These are phyloP conservation scores for Vicia villosa DNA, from an alignment of 306 rosid genomes.

Conservation along the genomic window DNA sequence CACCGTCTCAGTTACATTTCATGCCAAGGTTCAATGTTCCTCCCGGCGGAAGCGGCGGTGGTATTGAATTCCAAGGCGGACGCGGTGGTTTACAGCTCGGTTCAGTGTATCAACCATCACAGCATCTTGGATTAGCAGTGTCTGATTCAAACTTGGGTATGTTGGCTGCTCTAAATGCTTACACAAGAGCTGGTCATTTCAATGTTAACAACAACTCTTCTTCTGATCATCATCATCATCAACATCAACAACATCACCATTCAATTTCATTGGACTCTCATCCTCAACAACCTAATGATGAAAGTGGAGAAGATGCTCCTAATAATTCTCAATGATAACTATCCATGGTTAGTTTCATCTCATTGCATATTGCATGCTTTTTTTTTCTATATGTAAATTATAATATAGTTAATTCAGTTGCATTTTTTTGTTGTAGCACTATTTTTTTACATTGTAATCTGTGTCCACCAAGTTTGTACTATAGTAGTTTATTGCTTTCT, in stretches of 20 bases:
- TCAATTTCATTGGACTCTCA: constrained; percentile 3
- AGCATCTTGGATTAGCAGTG: constrained; percentile 68
- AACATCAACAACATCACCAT: no score
- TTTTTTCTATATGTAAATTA: constrained; percentile 8
- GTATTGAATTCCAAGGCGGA: constrained; percentile 63
- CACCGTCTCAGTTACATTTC: constrained; percentile 48
- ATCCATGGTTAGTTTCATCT: constrained; percentile 47
- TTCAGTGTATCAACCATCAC: constrained; percentile 65
- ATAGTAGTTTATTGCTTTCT: constrained; percentile 28
- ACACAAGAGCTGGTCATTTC: constrained; percentile 58
- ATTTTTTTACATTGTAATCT: constrained; percentile 8
- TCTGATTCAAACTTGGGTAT: constrained; percentile 89
- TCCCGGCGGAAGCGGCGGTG: constrained; percentile 17
- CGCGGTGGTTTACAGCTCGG: constrained; percentile 64
- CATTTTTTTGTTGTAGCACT: not conserved
- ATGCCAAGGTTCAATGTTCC: constrained; percentile 77
- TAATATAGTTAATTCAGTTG: not conserved
- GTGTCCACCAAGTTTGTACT: constrained; percentile 31
- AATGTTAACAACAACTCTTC: constrained; percentile 50
- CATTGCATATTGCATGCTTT: not conserved
- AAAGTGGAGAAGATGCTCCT: constrained; percentile 77
- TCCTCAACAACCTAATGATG: constrained; percentile 39
- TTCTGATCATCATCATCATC: constrained; percentile 43
- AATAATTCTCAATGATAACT: constrained; percentile 61
- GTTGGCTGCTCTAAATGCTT: constrained; percentile 85